Conservation (phyloP, 78 protist genomes). For the Salpingoeca rosetta region DNA sequence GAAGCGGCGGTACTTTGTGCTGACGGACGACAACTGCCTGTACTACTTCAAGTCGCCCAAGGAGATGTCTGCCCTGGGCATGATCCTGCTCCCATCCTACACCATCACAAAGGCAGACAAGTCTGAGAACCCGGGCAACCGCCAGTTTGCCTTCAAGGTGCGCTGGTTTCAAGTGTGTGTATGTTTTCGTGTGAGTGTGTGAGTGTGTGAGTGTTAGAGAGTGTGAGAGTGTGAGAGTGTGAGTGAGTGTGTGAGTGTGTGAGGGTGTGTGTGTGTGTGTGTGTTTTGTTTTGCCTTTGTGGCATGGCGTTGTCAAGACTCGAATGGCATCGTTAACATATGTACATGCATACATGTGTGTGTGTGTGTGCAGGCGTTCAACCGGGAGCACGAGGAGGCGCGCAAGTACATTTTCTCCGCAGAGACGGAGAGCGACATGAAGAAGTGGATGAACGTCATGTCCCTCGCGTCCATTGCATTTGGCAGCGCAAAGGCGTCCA, state of each 20-base stretch:
- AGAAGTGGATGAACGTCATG: background rate
- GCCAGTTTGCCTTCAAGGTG: background rate
- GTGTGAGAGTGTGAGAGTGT: background rate
- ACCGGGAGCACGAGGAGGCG: background rate
- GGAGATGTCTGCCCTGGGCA: background rate
- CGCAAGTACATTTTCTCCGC: background rate
- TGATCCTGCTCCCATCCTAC: background rate
- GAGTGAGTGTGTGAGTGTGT: background rate
- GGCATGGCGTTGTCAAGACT: background rate
- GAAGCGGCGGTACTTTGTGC: slow-evolving; percentile 18
- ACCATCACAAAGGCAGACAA: background rate
- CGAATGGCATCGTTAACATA: too few relatives aligned
- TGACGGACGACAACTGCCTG: background rate
- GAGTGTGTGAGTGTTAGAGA: background rate
- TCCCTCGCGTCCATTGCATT: background rate
- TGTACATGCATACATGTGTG: too few relatives aligned
- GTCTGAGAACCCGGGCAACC: background rate
- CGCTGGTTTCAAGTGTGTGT: background rate
- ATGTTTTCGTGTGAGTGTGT: background rate
- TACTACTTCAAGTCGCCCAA: slow-evolving; percentile 19
- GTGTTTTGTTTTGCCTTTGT: background rate
- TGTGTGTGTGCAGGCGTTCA: background rate
- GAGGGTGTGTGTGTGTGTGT: background rate
- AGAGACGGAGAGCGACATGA: background rate
- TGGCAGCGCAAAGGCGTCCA: background rate